These are phyloP conservation scores for Penicillium sp. DNA, from an alignment of 2,329 filamentous ascomycete species.

Conservation along the genomic window DNA sequence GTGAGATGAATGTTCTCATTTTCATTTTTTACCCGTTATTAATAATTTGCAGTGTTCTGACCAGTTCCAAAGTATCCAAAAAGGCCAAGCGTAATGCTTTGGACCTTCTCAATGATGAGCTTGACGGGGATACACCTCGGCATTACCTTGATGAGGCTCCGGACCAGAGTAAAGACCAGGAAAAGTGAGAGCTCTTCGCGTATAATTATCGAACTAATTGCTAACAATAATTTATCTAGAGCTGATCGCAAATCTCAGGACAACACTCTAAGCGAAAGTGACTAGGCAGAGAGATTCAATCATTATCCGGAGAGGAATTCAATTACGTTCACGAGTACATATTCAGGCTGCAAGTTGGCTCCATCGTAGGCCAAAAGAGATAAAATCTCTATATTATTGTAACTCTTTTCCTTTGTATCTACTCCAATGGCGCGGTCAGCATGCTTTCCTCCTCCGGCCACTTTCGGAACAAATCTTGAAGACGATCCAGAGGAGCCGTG, in stretches of 20 bases:
- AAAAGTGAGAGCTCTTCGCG: slow-evolving; percentile 15
- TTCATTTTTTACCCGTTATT: background rate
- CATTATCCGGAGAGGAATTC: background rate
- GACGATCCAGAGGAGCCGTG: slow-evolving; percentile 57
- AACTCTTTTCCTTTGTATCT: background rate
- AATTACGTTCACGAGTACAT: background rate
- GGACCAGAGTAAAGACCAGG: slow-evolving; percentile 15
- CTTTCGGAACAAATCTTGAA: slow-evolving; percentile 56
- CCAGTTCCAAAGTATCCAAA: slow-evolving; percentile 25
- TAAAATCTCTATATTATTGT: background rate
- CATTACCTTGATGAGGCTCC: slow-evolving; percentile 13
- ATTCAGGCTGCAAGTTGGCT: background rate
- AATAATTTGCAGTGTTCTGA: slow-evolving; percentile 10
- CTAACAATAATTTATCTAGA: slow-evolving; percentile 6
- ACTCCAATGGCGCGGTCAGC: slow-evolving; percentile 5
- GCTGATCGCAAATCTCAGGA: slow-evolving; percentile 19
- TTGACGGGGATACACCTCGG: slow-evolving; percentile 18
- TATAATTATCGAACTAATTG: background rate
- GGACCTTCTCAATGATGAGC: slow-evolving; percentile 24
- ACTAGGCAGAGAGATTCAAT: background rate
- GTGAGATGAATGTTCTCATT: slow-evolving; percentile 7
- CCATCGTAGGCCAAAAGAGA: background rate
- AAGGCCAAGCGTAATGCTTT: slow-evolving; percentile 28
- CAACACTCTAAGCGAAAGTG: background rate
- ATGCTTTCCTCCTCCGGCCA: slow-evolving; percentile 45